Conservation (phyloP, 202 grass and related monocot genomes). For the Setaria italica region DNA sequence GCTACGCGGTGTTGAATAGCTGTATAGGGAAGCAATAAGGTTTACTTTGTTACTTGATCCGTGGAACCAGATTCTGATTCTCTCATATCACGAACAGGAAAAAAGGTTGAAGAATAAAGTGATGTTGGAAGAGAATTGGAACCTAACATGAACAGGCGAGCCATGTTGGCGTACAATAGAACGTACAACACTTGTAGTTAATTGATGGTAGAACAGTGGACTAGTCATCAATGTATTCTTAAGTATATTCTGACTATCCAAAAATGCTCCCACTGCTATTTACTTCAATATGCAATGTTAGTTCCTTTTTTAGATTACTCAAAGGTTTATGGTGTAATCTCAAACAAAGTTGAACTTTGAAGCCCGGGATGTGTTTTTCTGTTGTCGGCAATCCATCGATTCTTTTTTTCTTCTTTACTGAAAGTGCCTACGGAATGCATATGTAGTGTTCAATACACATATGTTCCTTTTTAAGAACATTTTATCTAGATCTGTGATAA, state of each 20-base stretch:
- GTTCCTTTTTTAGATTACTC: background rate
- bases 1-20: background rate
- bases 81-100: background rate
- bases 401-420: background rate
- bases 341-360: background rate
- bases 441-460: background rate
- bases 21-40: background rate
- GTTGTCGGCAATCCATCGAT: background rate
- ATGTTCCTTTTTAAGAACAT: background rate
- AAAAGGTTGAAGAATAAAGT: conserved; percentile 41
- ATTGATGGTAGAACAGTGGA: background rate
- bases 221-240: background rate
- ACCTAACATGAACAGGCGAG: background rate
- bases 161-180: background rate
- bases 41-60: background rate
- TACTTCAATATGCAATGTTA: background rate
- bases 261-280: background rate
- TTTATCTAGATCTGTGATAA: background rate
- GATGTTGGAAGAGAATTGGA: background rate
- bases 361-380: background rate
- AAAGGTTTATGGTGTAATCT: background rate
- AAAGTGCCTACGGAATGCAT: background rate
- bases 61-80: conserved; percentile 30
- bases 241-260: background rate
- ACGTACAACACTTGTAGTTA: background rate